Percentiles rank a stretch among this genome's conserved stretches.
phyloP scores from a whole-genome alignment of 1,284 basidiomycete genomes.

The Papiliotrema flavescens region DNA sequence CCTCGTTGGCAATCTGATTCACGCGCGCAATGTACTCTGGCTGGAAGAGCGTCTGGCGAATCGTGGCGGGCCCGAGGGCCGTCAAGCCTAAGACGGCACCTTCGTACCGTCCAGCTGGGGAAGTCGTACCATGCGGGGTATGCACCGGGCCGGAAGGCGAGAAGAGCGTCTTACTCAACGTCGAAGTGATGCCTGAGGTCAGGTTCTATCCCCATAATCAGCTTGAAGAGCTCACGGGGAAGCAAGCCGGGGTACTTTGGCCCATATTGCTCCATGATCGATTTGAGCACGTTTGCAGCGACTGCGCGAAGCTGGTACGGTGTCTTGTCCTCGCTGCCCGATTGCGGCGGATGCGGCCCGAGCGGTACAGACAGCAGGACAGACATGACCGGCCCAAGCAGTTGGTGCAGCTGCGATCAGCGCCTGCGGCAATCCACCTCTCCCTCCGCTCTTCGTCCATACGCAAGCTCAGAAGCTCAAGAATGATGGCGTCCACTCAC shows the following conservation, averaged over 20 bases:
- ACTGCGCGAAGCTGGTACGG: conserved; percentile 62
- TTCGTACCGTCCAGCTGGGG: conserved; percentile 65
- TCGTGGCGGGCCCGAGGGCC: conserved; percentile 76
- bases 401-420: conserved; percentile 75
- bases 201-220: too few species aligned
- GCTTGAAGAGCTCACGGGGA: too few species aligned
- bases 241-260: conserved; percentile 54
- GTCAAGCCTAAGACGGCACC: conserved; percentile 80
- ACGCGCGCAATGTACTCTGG: conserved; percentile 25
- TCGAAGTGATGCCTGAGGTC: conserved; percentile 75
- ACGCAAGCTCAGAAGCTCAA: not conserved
- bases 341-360: conserved; percentile 42
- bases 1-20: not conserved
- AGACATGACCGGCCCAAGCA: conserved; percentile 87
- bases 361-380: conserved; percentile 82
- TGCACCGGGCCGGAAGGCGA: conserved; percentile 40
- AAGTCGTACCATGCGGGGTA: conserved; percentile 31
- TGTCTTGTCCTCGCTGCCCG: conserved; percentile 44
- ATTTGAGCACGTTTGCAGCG: conserved; percentile 76
- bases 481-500: conserved; percentile 54
- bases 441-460: not conserved
- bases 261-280: conserved; percentile 55
- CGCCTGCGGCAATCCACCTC: not conserved
- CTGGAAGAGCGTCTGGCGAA: conserved; percentile 63
- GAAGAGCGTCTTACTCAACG: conserved; percentile 74